phyloP scores from a whole-genome alignment of 202 grass and related monocot species.

The Carex arenaria region DNA sequence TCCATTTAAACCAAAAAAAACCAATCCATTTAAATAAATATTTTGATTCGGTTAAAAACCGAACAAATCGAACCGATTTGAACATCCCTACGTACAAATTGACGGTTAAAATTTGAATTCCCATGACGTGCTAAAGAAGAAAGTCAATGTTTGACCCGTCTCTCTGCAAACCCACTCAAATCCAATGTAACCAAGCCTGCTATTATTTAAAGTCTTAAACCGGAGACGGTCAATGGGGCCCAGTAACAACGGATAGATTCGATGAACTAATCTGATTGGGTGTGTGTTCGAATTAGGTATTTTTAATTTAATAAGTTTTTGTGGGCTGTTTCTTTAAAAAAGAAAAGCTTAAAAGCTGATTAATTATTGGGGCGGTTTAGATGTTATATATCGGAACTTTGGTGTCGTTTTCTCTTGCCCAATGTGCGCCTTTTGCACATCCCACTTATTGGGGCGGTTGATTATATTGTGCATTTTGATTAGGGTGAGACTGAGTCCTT shows the following conservation, averaged over 20 bases:
- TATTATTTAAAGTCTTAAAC: neutral
- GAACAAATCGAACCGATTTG: too few species aligned
- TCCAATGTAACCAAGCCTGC: neutral
- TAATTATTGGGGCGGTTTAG: conserved; percentile 13
- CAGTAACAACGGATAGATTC: neutral
- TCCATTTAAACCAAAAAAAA: too few species aligned
- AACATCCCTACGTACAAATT: neutral
- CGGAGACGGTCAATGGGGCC: neutral
- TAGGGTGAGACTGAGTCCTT: too few species aligned
- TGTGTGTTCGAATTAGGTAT: neutral
- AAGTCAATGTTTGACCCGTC: neutral
- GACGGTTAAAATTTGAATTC: neutral
- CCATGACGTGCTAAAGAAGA: neutral
- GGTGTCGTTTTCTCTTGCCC: conserved; percentile 1
- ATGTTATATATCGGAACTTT: neutral
- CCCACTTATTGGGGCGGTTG: neutral
- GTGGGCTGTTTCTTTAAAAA: neutral
- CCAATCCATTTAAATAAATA: too few species aligned
- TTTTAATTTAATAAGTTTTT: neutral
- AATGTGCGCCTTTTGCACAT: neutral
- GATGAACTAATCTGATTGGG: neutral
- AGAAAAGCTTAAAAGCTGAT: neutral
- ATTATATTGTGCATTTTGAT: neutral
- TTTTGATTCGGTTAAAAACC: too few species aligned
- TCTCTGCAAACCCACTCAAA: neutral